A percentile compares a stretch with the other conserved stretches of the same genome.
phyloP scores from a whole-genome alignment of 2,329 filamentous ascomycete genomes.

The Bipolaris sorokiniana region DNA sequence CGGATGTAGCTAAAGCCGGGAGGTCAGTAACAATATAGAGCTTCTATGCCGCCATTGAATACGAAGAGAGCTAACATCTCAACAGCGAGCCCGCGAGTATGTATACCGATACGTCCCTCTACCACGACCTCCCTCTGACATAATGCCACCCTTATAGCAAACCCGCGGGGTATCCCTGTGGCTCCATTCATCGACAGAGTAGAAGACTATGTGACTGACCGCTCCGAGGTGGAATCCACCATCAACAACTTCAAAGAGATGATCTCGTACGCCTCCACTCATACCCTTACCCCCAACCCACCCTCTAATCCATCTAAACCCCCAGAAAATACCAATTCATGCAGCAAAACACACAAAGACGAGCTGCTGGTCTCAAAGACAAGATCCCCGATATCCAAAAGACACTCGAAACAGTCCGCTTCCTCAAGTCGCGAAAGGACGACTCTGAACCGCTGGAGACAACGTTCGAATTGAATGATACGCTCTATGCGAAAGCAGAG shows the following conservation, averaged over 20 bases:
- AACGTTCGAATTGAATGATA: conserved; percentile 96
- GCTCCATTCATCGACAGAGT: conserved; percentile 48
- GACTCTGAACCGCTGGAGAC: conserved; percentile 77
- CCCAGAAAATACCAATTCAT: conserved; percentile 99
- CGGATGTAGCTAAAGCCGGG: conserved; percentile 31
- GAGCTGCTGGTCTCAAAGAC: conserved; percentile 80
- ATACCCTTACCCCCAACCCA: neutral
- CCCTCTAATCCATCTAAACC: conserved; percentile 15
- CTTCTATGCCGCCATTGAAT: neutral
- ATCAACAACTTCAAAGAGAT: conserved; percentile 88
- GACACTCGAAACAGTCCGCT: conserved; percentile 88
- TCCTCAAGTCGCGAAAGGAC: conserved; percentile 78
- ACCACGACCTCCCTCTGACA: conserved; percentile 11
- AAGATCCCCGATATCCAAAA: conserved; percentile 98
- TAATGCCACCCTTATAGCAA: conserved; percentile 48
- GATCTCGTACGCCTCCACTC: conserved; percentile 71
- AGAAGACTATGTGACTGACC: conserved; percentile 82
- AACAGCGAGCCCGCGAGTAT: conserved; percentile 14
- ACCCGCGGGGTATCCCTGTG: conserved; percentile 14
- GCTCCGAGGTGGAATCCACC: conserved; percentile 79
- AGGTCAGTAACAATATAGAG: conserved; percentile 25
- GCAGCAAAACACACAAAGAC: conserved; percentile 89
- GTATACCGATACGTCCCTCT: neutral
- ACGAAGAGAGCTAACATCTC: neutral
- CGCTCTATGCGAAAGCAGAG: conserved; percentile 85